Evolutionary conservation across 2,329 filamentous ascomycete genomes (phyloP).

Genomic region (Atkinsonella texensis): DNA sequence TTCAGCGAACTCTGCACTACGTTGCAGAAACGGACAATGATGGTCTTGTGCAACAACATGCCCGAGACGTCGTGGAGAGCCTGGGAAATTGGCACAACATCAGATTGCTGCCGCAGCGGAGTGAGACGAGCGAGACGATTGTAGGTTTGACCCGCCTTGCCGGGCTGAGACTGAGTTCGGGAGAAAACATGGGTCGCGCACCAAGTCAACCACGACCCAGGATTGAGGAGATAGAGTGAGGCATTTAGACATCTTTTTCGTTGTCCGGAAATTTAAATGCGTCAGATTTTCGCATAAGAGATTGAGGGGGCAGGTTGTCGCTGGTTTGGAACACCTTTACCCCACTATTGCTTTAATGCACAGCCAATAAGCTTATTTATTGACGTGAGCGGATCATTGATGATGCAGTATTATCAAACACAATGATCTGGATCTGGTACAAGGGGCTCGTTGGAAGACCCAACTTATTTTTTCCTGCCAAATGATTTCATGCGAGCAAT

Average conservation of each 20-base stretch:
- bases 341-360: neutral
- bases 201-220: slow-evolving; percentile 24
- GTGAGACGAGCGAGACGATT: slow-evolving; percentile 12
- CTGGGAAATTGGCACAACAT: slow-evolving; percentile 50
- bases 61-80: slow-evolving; percentile 53
- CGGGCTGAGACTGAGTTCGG: slow-evolving; percentile 25
- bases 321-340: neutral
- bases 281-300: too few species aligned
- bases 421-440: neutral
- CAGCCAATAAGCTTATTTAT: slow-evolving; percentile 1
- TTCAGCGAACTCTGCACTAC: slow-evolving; percentile 51
- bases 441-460: neutral
- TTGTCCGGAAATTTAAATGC: too few species aligned
- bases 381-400: slow-evolving; percentile 3
- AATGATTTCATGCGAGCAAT: neutral
- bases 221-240: slow-evolving; percentile 51
- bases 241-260: slow-evolving; percentile 2
- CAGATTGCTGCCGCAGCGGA: slow-evolving; percentile 29
- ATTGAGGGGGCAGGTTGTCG: too few species aligned
- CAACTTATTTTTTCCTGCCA: neutral
- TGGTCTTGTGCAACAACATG: slow-evolving; percentile 55
- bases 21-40: slow-evolving; percentile 55
- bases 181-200: slow-evolving; percentile 13
- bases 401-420: neutral
- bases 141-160: slow-evolving; percentile 22